A percentile compares a stretch with the other conserved stretches of the same genome.
phyloP scores from a whole-genome alignment of 2,329 filamentous ascomycete species.

The Aureobasidium sp. region DNA sequence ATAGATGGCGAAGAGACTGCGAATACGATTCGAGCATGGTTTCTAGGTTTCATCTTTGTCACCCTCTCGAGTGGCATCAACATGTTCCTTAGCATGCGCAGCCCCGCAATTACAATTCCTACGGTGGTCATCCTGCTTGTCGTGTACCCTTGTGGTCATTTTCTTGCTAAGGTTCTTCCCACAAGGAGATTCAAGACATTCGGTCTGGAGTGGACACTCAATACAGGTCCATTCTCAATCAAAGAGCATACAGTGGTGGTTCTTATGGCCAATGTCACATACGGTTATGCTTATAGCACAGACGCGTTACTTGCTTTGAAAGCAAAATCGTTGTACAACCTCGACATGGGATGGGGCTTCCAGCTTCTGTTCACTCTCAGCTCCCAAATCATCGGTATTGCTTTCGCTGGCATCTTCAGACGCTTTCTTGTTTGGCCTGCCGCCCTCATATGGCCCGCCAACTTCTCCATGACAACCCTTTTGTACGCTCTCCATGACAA shows the following conservation, averaged over 20 bases:
- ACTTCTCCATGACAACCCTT: conserved; percentile 81
- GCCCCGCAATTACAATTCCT: conserved; percentile 20
- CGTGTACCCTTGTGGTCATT: conserved; percentile 70
- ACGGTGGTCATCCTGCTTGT: conserved; percentile 49
- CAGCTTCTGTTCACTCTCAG: conserved; percentile 77
- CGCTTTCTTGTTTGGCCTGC: conserved; percentile 75
- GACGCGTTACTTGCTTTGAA: conserved; percentile 75
- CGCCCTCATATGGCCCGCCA: conserved; percentile 87
- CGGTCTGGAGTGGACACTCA: conserved; percentile 17
- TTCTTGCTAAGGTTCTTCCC: conserved; percentile 68
- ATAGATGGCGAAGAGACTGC: background rate
- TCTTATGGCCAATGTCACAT: conserved; percentile 24
- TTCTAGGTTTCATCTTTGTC: conserved; percentile 26
- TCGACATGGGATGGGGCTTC: conserved; percentile 67
- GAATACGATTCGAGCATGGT: conserved; percentile 29
- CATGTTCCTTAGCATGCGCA: conserved; percentile 26
- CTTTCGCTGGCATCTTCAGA: conserved; percentile 73
- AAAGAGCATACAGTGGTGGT: conserved; percentile 50
- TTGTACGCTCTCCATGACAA: conserved; percentile 46
- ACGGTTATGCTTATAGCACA: conserved; percentile 18
- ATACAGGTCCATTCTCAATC: conserved; percentile 50
- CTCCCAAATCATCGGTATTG: conserved; percentile 78
- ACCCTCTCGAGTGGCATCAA: conserved; percentile 26
- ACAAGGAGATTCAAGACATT: conserved; percentile 32
- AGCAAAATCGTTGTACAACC: conserved; percentile 64